phyloP scores from a whole-genome alignment of 176 grass and related monocot species.

The Calamus simplicifolius region DNA sequence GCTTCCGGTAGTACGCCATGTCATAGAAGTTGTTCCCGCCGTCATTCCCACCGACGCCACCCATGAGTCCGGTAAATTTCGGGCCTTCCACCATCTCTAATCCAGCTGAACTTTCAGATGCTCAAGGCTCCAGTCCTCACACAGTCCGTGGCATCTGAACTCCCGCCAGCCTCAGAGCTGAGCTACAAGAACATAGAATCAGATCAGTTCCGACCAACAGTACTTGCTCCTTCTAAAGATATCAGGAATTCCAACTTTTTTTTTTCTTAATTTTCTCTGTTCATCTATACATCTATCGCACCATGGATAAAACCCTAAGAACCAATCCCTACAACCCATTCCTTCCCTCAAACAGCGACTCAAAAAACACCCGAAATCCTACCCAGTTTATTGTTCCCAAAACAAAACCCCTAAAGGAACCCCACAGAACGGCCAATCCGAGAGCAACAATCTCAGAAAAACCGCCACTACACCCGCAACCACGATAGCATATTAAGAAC shows the following conservation, averaged over 20 bases:
- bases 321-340: not conserved
- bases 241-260: not conserved
- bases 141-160: not conserved
- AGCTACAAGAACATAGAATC: no score
- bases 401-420: not conserved
- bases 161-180: no score
- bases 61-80: conserved; percentile 12
- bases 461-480: no score
- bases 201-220: no score
- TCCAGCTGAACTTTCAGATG: not conserved
- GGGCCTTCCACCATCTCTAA: conserved; percentile 12
- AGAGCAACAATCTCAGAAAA: not conserved
- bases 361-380: not conserved
- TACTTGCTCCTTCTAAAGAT: no score
- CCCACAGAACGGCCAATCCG: not conserved
- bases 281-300: not conserved
- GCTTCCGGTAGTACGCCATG: conserved; percentile 73
- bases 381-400: not conserved
- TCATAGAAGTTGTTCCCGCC: conserved; percentile 18
- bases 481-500: no score
- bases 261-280: not conserved
- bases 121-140: not conserved
- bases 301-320: not conserved
- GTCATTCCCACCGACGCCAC: not conserved
- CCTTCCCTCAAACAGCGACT: not conserved